Conservation (phyloP, 176 grass and related monocot genomes). For the Canna indica region DNA sequence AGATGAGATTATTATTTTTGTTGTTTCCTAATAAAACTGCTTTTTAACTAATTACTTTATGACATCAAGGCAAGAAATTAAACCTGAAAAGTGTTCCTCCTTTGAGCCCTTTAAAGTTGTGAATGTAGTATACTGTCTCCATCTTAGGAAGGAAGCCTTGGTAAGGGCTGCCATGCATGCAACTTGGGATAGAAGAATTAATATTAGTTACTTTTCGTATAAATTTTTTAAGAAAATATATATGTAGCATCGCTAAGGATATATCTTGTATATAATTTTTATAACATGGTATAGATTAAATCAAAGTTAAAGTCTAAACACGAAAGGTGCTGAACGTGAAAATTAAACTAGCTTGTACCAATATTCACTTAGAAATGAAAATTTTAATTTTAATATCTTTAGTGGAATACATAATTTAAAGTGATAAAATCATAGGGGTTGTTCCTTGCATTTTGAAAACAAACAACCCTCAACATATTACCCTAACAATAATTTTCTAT, state of each 20-base stretch:
- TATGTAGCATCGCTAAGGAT: too few relatives aligned
- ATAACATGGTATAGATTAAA: too few relatives aligned
- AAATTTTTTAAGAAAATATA: too few relatives aligned
- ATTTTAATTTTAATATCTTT: neutral
- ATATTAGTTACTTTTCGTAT: too few relatives aligned
- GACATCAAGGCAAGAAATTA: neutral
- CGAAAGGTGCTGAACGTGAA: too few relatives aligned
- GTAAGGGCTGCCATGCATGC: slow-evolving; percentile 54
- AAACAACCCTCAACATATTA: neutral
- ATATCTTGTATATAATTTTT: too few relatives aligned
- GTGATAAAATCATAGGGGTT: neutral
- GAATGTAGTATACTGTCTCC: slow-evolving; percentile 90
- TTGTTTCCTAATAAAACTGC: too few relatives aligned
- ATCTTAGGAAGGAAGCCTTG: slow-evolving; percentile 82
- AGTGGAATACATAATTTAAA: neutral
- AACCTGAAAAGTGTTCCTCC: slow-evolving; percentile 86
- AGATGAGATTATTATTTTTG: too few relatives aligned
- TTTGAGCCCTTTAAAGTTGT: slow-evolving; percentile 93
- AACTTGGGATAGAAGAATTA: slow-evolving; percentile 97
- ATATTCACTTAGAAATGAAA: neutral
- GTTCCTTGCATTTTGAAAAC: too few relatives aligned
- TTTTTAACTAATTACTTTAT: neutral
- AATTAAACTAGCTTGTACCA: too few relatives aligned
- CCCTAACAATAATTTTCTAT: neutral
- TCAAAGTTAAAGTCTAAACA: too few relatives aligned